Evolutionary conservation across 2,329 filamentous ascomycete genomes (phyloP).

Genomic region (Hypoxylon sp.): DNA sequence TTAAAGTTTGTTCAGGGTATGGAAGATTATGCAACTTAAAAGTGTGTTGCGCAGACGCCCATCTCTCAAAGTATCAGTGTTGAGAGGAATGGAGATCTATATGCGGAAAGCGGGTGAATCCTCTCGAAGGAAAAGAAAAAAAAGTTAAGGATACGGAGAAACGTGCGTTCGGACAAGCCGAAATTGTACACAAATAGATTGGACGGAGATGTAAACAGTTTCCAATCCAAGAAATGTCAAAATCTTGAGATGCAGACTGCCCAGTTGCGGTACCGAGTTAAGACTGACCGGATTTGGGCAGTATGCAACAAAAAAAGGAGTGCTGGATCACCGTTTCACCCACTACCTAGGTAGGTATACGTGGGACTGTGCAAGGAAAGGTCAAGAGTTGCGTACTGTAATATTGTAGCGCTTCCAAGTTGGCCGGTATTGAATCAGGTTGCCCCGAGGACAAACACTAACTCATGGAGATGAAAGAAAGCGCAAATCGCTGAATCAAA

Average conservation of each 20-base stretch:
- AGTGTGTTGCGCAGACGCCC: background rate
- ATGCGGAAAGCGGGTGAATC: background rate
- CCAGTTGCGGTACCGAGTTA: background rate
- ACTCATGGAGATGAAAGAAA: conserved; percentile 9
- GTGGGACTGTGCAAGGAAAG: conserved; percentile 15
- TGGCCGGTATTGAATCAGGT: conserved; percentile 14
- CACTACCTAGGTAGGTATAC: background rate
- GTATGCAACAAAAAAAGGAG: background rate
- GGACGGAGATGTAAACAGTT: background rate
- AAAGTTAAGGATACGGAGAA: background rate
- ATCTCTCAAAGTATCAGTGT: background rate
- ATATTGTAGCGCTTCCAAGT: background rate
- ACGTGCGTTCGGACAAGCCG: background rate
- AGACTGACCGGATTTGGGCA: background rate
- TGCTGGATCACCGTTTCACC: background rate
- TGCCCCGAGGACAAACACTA: conserved; percentile 7
- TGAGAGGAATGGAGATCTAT: background rate
- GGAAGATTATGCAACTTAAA: background rate
- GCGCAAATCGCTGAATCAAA: background rate
- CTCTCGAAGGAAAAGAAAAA: background rate
- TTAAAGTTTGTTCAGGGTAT: conserved; percentile 5
- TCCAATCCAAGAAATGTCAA: background rate
- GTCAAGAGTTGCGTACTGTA: conserved; percentile 10
- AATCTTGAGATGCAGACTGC: background rate
- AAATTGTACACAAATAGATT: background rate